Percentiles rank a stretch among this genome's conserved stretches.
phyloP scores from a whole-genome alignment of 306 rosid species.

The Quercus dentata region DNA sequence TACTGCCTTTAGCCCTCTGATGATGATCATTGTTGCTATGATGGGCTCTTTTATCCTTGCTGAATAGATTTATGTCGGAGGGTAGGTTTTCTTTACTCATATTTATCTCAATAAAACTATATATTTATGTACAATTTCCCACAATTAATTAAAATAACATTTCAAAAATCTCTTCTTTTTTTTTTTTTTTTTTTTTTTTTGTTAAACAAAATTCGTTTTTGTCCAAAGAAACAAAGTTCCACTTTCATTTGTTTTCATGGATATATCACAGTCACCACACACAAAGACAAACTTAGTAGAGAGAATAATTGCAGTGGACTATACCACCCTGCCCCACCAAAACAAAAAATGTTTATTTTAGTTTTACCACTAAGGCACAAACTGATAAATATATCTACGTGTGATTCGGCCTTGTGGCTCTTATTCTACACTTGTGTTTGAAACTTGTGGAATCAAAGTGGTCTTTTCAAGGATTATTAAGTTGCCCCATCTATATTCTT shows the following conservation, averaged over 20 bases:
- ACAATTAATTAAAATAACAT: neutral
- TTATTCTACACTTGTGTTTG: too few species aligned
- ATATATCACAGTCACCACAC: conserved; percentile 17
- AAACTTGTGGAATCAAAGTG: too few species aligned
- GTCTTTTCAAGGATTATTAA: too few species aligned
- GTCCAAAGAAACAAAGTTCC: neutral
- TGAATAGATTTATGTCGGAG: conserved; percentile 78
- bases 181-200: too few species aligned
- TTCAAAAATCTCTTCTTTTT: too few species aligned
- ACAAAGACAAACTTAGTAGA: too few species aligned
- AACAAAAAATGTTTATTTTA: neutral
- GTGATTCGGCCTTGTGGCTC: neutral
- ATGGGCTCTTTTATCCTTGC: conserved; percentile 88
- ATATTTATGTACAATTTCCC: too few species aligned
- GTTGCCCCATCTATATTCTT: too few species aligned
- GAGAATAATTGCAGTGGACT: too few species aligned
- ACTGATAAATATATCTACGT: neutral
- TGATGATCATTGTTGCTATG: conserved; percentile 85
- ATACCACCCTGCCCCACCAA: too few species aligned
- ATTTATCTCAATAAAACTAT: neutral
- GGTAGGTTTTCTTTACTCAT: conserved; percentile 36
- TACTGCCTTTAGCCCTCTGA: conserved; percentile 91
- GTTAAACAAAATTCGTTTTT: neutral
- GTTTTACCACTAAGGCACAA: neutral
- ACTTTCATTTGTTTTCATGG: conserved; percentile 10